Evolutionary conservation across 106 monocot genomes (phyloP), one percentile per base, ranked within the genome.

Genomic region (Dendrobium chrysotoxum): DNA sequence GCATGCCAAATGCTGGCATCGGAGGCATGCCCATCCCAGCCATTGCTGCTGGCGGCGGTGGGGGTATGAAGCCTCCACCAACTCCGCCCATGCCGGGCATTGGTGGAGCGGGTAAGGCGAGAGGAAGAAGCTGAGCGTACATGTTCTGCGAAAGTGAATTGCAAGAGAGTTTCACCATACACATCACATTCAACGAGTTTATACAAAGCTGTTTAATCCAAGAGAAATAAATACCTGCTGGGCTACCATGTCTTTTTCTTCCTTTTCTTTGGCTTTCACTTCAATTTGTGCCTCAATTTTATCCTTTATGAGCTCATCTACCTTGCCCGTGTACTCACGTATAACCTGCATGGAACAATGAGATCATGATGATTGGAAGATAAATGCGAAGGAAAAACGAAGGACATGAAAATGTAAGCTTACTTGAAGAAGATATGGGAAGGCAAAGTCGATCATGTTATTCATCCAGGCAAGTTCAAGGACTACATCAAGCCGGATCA

Each of bases 401-500:
- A 18, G 4, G 0, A 30, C 10, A 28, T 7, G 68, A 30, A 50
- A 50, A 17, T 17, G 79, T 21, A 46, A 18, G 5, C 64, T 45
- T 31, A 95, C 98, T 94, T 95, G 98, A 23, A 98, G 86, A 46
- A 98, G 87, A 81, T 91, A 98, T 74, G 98, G 98, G 88, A 98
- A 98, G 44, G 91, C 90, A 68, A 98, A 98, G 79, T 98, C 91
- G 41, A 98, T 85, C 86, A 98, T 98, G 72, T 95, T 95, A 83
- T 98, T 98, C 84, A 89, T 89, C 98, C 98, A 95, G 16, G 98
- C 92, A 88, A 98, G 92, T 78, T 98, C 98, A 41, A 98, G 92
- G 46, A 89, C 92, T 71, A 98, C 88, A 87, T 98, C 98, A 38
- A 94, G 87, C 26, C 98, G 87, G 79, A 98, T 94, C 82, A 98